Percentiles rank a stretch among this genome's conserved stretches.
Evolutionary conservation across 768 basidiomycete genomes (phyloP).

Genomic region (Hypholoma sublateritium): DNA sequence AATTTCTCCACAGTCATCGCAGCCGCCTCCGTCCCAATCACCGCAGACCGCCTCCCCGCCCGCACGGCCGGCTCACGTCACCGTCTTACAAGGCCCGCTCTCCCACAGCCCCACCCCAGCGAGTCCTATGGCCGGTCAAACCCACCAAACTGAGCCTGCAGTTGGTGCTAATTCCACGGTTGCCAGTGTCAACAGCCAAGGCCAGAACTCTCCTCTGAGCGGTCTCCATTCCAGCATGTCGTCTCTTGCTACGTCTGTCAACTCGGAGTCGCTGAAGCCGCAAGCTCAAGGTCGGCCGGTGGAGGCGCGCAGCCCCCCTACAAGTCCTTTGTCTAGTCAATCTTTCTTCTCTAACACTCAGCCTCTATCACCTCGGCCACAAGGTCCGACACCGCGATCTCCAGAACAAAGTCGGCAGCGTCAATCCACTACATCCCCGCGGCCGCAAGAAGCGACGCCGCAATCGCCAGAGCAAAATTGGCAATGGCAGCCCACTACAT

Average conservation of each 20-base stretch:
- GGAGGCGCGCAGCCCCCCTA: conserved; percentile 2
- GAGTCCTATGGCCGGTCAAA: conserved; percentile 9
- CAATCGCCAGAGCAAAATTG: neutral
- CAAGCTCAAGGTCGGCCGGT: neutral
- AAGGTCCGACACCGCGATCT: no score
- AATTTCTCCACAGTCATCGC: conserved; percentile 2
- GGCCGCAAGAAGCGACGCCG: no score
- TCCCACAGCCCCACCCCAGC: conserved; percentile 5
- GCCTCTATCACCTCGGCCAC: neutral
- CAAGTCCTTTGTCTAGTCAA: neutral
- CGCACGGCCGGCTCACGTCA: neutral
- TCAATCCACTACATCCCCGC: no score
- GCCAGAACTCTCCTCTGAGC: conserved; percentile 3
- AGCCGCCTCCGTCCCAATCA: neutral
- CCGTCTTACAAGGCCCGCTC: conserved; percentile 18
- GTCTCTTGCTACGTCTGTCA: conserved; percentile 12
- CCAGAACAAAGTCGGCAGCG: no score
- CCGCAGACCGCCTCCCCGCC: neutral
- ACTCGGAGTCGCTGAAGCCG: conserved; percentile 7
- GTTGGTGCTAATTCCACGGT: conserved; percentile 2
- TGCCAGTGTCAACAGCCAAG: conserved; percentile 13
- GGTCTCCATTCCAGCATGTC: conserved; percentile 8
- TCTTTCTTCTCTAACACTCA: neutral
- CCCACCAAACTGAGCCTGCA: neutral
- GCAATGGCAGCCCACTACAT: conserved; percentile 2